Conservation (phyloP, 441 rosid genomes). For the Adansonia madagascariensis region DNA sequence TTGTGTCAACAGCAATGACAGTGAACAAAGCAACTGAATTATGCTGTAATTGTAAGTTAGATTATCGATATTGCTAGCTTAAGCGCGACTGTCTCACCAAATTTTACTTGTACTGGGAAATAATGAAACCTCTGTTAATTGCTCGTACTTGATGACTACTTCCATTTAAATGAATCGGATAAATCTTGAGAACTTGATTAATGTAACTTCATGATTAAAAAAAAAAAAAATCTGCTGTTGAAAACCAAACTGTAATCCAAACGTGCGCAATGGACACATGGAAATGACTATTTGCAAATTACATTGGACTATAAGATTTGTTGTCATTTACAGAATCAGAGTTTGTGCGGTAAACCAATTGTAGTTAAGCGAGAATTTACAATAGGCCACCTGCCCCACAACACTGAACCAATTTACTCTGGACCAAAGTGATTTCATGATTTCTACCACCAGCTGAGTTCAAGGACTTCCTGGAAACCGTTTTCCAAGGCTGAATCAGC, state of each 20-base stretch:
- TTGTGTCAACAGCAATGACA: too few species aligned
- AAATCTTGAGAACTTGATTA: too few species aligned
- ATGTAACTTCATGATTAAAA: neutral
- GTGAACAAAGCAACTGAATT: too few species aligned
- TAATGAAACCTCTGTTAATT: neutral
- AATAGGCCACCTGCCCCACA: slow-evolving; percentile 1
- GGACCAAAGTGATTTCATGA: neutral
- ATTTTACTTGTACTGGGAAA: neutral
- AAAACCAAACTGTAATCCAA: neutral
- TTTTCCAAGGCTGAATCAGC: slow-evolving; percentile 40
- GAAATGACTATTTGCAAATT: neutral
- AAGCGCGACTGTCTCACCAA: neutral
- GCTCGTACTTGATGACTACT: neutral
- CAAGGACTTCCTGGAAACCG: slow-evolving; percentile 45
- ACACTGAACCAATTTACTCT: neutral
- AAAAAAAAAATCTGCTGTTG: neutral
- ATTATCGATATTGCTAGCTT: too few species aligned
- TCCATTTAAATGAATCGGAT: too few species aligned
- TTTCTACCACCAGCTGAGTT: slow-evolving; percentile 41
- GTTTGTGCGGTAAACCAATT: neutral
- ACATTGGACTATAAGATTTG: neutral
- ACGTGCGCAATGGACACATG: neutral
- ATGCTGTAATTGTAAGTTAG: too few species aligned
- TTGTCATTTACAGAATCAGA: neutral
- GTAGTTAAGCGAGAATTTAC: neutral